These are phyloP conservation scores for Triticum urartu DNA, from an alignment of 176 grass and related monocot species.

Conservation along the genomic window DNA sequence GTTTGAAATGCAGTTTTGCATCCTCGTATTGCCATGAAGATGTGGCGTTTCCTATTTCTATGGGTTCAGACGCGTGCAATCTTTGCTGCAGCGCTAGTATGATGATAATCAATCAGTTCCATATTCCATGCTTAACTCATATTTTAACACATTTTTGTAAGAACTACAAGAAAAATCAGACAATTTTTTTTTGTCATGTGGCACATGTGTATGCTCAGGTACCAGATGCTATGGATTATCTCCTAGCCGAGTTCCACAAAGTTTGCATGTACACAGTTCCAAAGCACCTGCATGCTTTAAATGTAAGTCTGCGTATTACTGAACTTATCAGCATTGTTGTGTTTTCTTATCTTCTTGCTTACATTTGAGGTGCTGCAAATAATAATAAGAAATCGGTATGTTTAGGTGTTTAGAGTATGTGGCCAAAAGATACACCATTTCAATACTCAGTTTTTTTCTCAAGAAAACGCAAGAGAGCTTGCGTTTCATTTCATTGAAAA, in stretches of 20 bases:
- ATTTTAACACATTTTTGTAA: constrained; percentile 1
- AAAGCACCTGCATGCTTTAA: constrained; percentile 85
- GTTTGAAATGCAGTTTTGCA: neutral
- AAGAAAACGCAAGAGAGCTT: too few relatives aligned
- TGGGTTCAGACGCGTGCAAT: neutral
- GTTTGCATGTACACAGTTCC: constrained; percentile 90
- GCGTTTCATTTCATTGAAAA: too few relatives aligned
- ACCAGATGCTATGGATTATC: constrained; percentile 76
- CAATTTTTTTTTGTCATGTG: neutral
- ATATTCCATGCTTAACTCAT: neutral
- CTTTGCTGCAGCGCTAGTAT: constrained; percentile 4
- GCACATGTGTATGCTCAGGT: constrained; percentile 39
- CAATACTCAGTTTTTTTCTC: neutral
- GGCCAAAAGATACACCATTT: constrained; percentile 3
- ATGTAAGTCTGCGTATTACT: constrained; percentile 56
- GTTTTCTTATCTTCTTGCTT: constrained; percentile 15
- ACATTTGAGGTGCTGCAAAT: constrained; percentile 10
- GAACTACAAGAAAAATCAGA: neutral
- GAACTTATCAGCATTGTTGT: neutral
- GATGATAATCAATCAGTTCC: neutral
- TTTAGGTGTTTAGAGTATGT: neutral
- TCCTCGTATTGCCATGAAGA: neutral
- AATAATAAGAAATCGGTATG: neutral
- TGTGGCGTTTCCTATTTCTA: neutral
- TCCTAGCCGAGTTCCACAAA: constrained; percentile 87